A percentile compares a stretch with the other conserved stretches of the same genome.
These are phyloP conservation scores for Diplodia seriata DNA, from an alignment of 2,329 filamentous ascomycete genomes.

Conservation along the genomic window DNA sequence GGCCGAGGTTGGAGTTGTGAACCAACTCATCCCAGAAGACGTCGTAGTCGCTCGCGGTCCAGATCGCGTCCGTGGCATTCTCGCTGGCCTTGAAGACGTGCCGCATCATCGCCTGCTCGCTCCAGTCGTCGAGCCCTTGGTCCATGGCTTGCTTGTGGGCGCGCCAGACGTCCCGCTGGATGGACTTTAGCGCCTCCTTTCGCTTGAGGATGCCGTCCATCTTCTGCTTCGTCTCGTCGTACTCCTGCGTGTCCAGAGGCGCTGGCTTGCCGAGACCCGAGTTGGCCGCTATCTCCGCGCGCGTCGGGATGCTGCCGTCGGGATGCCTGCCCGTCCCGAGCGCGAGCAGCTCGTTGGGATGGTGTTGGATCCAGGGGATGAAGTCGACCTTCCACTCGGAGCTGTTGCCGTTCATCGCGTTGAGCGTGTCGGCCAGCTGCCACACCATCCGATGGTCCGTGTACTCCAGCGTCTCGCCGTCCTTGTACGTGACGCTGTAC, in stretches of 20 bases:
- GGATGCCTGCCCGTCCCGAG: slow-evolving; percentile 20
- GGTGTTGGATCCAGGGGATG: slow-evolving; percentile 24
- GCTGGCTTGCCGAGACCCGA: slow-evolving; percentile 2
- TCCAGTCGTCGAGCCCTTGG: slow-evolving; percentile 10
- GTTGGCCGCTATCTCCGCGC: slow-evolving; percentile 11
- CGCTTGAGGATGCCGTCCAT: slow-evolving; percentile 22
- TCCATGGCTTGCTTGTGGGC: slow-evolving; percentile 23
- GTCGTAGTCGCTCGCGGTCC: slow-evolving; percentile 25
- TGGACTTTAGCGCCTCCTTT: background rate
- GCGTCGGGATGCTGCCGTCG: slow-evolving; percentile 14
- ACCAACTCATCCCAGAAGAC: slow-evolving; percentile 24
- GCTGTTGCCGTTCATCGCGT: slow-evolving; percentile 11
- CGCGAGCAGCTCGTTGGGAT: slow-evolving; percentile 15
- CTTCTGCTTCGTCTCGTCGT: background rate
- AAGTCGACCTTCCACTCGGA: slow-evolving; percentile 21
- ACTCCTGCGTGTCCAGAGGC: background rate
- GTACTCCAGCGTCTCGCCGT: slow-evolving; percentile 23
- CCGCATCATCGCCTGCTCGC: slow-evolving; percentile 20
- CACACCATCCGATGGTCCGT: slow-evolving; percentile 23
- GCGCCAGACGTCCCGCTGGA: slow-evolving; percentile 8
- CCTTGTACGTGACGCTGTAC: slow-evolving; percentile 15
- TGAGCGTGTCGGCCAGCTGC: slow-evolving; percentile 14
- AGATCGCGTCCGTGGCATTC: slow-evolving; percentile 18
- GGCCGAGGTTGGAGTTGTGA: slow-evolving; percentile 25
- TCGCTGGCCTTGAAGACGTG: slow-evolving; percentile 19